These are phyloP conservation scores for Tremella fuciformis DNA, from an alignment of 768 basidiomycete species.

Conservation along the genomic window DNA sequence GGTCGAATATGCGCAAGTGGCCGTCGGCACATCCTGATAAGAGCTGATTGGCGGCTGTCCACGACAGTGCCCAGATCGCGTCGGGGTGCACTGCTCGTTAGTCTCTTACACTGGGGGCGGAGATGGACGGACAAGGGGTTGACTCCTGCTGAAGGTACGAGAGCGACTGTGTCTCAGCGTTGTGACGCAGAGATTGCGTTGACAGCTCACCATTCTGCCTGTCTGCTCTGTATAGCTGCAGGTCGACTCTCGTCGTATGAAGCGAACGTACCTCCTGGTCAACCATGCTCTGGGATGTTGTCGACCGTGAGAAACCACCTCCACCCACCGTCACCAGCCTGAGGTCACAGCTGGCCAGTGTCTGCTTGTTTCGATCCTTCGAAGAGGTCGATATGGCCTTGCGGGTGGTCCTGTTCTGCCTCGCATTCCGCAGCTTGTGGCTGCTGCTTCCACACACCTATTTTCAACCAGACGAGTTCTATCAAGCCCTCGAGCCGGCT, in stretches of 20 bases:
- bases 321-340: not conserved
- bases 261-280: too few relatives aligned
- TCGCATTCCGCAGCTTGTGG: conserved; percentile 54
- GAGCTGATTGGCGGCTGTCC: conserved; percentile 43
- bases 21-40: conserved; percentile 49
- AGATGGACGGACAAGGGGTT: conserved; percentile 27
- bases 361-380: not conserved
- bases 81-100: conserved; percentile 42
- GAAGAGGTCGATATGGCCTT: conserved; percentile 12
- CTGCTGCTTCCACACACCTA: conserved; percentile 68
- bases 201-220: too few relatives aligned
- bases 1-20: conserved; percentile 43
- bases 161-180: conserved; percentile 29
- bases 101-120: not conserved
- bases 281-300: not conserved
- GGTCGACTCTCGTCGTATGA: too few relatives aligned
- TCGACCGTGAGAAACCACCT: conserved; percentile 3
- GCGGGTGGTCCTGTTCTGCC: conserved; percentile 28
- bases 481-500: conserved; percentile 89
- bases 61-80: conserved; percentile 47
- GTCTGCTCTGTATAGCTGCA: too few relatives aligned
- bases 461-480: conserved; percentile 98
- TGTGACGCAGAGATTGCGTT: too few relatives aligned
- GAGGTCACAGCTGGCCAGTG: not conserved
- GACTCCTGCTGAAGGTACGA: conserved; percentile 45